Conservation (phyloP, 768 basidiomycete genomes). For the Lentinula sp. region DNA sequence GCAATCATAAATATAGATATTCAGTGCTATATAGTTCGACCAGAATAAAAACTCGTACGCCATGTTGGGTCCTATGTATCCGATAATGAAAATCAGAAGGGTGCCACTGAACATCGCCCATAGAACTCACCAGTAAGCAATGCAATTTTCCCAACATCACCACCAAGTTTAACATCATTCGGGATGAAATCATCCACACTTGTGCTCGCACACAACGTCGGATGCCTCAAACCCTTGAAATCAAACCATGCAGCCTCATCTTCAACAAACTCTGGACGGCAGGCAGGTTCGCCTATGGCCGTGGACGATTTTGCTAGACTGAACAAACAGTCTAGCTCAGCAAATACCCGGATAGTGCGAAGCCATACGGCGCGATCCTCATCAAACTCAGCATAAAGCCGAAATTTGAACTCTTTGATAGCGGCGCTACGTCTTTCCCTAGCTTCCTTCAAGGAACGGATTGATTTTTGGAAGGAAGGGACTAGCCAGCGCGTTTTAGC, state of each 20-base stretch:
- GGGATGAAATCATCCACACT: conserved; percentile 78
- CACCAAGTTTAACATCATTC: conserved; percentile 86
- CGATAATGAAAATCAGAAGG: conserved; percentile 1
- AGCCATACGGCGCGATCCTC: conserved; percentile 76
- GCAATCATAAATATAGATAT: not conserved
- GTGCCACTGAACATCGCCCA: not conserved
- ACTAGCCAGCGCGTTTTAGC: conserved; percentile 73
- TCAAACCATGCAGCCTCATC: conserved; percentile 62
- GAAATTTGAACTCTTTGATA: conserved; percentile 78
- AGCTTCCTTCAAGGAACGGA: conserved; percentile 88
- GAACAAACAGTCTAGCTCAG: conserved; percentile 95
- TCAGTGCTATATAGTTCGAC: conserved; percentile 1
- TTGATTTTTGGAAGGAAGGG: conserved; percentile 59
- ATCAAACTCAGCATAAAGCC: conserved; percentile 79
- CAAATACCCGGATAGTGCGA: conserved; percentile 76
- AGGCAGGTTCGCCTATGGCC: conserved; percentile 92
- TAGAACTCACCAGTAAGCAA: conserved; percentile 70
- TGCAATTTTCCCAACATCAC: conserved; percentile 66
- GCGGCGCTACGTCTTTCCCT: conserved; percentile 79
- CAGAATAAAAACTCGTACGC: conserved; percentile 46
- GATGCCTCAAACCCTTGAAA: conserved; percentile 88
- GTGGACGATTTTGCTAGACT: conserved; percentile 84
- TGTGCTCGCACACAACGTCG: conserved; percentile 67
- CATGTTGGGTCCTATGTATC: conserved; percentile 70
- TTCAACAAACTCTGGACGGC: conserved; percentile 84